Percentiles rank a stretch among this genome's conserved stretches.
Conservation (phyloP, 2,329 filamentous ascomycete genomes). For the Botrytis elliptica region DNA sequence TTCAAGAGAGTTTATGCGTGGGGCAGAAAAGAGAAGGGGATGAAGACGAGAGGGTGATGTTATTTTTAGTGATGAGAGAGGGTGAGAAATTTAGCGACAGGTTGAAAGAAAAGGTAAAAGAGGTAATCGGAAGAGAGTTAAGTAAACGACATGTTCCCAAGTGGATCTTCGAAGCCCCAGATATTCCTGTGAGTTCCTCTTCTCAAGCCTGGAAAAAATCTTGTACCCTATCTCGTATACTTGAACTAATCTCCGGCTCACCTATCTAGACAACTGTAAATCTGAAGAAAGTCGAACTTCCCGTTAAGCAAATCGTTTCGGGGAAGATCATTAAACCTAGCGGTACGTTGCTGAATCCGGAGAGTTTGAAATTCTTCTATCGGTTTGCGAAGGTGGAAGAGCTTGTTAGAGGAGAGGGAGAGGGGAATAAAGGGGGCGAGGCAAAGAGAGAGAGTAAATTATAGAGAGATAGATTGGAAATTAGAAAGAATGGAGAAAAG, state of each 20-base stretch:
- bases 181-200: conserved; percentile 66
- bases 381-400: conserved; percentile 73
- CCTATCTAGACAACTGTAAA: conserved; percentile 71
- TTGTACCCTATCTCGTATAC: neutral
- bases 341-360: conserved; percentile 73
- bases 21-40: conserved; percentile 68
- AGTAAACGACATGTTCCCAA: conserved; percentile 75
- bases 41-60: conserved; percentile 55
- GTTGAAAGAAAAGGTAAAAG: conserved; percentile 60
- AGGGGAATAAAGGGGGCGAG: neutral
- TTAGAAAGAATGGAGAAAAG: neutral
- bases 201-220: neutral
- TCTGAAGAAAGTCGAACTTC: conserved; percentile 80
- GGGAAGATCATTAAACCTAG: conserved; percentile 72
- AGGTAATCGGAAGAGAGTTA: conserved; percentile 62
- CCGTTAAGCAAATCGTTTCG: conserved; percentile 80
- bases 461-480: neutral
- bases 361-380: conserved; percentile 75
- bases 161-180: conserved; percentile 76
- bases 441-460: neutral
- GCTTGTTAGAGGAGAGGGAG: neutral
- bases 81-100: conserved; percentile 53
- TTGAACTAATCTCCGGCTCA: neutral
- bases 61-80: conserved; percentile 60
- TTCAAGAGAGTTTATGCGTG: conserved; percentile 69